These are phyloP conservation scores for Neospermospora avenae DNA, from an alignment of 2,329 filamentous ascomycete genomes.

Conservation along the genomic window DNA sequence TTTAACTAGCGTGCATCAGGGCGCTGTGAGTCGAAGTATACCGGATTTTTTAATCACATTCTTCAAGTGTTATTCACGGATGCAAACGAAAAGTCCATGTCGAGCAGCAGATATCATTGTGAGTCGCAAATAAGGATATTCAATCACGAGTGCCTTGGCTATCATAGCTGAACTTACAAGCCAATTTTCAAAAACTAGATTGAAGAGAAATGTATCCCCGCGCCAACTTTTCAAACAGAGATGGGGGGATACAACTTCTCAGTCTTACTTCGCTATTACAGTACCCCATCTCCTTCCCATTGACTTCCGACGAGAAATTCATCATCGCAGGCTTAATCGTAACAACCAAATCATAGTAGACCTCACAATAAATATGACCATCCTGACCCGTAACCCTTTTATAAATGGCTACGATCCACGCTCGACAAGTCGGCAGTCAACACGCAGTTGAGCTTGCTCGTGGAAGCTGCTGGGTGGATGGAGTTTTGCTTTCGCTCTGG, in stretches of 20 bases:
- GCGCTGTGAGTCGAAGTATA: too few relatives aligned
- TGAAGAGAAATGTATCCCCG: neutral
- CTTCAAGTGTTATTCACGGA: too few relatives aligned
- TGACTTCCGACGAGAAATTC: slow-evolving; percentile 14
- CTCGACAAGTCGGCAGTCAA: slow-evolving; percentile 14
- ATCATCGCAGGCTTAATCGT: slow-evolving; percentile 11
- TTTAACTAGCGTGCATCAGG: too few relatives aligned
- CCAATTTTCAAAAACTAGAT: too few relatives aligned
- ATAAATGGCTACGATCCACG: slow-evolving; percentile 8
- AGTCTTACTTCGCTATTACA: slow-evolving; percentile 7
- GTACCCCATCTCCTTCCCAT: slow-evolving; percentile 11
- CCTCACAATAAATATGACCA: slow-evolving; percentile 6
- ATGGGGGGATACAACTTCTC: neutral
- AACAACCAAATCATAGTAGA: slow-evolving; percentile 16
- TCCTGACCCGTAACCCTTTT: slow-evolving; percentile 8
- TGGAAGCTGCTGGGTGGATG: neutral
- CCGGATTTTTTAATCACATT: too few relatives aligned
- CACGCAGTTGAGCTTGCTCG: slow-evolving; percentile 1
- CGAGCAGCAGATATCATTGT: too few relatives aligned
- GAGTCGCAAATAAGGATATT: too few relatives aligned
- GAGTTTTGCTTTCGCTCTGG: slow-evolving; percentile 6
- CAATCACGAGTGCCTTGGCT: too few relatives aligned
- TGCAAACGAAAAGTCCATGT: too few relatives aligned
- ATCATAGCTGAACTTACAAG: too few relatives aligned
- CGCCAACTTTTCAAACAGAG: neutral